These are phyloP conservation scores for Cylindrodendrum hubeiense DNA, from an alignment of 2,329 filamentous ascomycete species.

Conservation along the genomic window DNA sequence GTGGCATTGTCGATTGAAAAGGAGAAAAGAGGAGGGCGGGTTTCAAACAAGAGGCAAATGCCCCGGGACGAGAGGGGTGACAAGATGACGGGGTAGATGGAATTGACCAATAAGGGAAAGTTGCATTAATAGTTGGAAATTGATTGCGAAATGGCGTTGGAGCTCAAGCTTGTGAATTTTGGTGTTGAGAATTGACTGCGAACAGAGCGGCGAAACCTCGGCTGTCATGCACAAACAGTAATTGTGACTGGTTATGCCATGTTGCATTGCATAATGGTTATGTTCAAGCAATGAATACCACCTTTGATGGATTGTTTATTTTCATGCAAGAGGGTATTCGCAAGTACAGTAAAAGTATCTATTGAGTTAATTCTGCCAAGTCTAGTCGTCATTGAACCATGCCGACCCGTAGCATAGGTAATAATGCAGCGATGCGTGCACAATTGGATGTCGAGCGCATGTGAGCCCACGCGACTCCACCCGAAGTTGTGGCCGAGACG, in stretches of 20 bases:
- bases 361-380: not conserved
- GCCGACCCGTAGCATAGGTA: not conserved
- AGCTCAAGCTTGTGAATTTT: slow-evolving; percentile 8
- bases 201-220: not conserved
- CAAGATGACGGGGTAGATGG: not conserved
- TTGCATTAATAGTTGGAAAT: too few relatives aligned
- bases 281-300: not conserved
- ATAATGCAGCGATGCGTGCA: not conserved
- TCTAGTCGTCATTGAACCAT: not conserved
- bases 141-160: not conserved
- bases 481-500: slow-evolving; percentile 20
- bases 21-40: not conserved
- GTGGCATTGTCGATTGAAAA: slow-evolving; percentile 42
- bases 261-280: not conserved
- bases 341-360: not conserved
- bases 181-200: not conserved
- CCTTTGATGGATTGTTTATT: not conserved
- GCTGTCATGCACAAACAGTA: not conserved
- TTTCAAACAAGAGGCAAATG: slow-evolving; percentile 17
- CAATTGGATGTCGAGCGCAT: not conserved
- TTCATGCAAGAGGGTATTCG: not conserved
- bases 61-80: slow-evolving; percentile 6
- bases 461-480: slow-evolving; percentile 27
- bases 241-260: not conserved
- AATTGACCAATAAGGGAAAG: not conserved